phyloP scores from a whole-genome alignment of 805 yeast genomes.

The Nakazawaea wyomingensis region DNA sequence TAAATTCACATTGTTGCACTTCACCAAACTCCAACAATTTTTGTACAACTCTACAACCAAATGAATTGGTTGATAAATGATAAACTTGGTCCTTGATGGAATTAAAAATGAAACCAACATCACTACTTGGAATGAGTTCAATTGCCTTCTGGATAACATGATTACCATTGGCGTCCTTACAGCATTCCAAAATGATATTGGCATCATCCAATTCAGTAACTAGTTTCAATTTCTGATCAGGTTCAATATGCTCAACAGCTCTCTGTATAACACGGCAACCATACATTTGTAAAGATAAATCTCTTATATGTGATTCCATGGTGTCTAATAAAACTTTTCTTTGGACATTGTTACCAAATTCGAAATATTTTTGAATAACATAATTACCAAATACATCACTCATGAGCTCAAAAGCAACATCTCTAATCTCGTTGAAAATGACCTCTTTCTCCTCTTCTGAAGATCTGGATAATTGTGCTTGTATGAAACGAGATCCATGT shows the following conservation, averaged over 20 bases:
- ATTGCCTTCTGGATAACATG: constrained; percentile 96
- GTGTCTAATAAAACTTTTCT: constrained; percentile 58
- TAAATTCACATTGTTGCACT: constrained; percentile 55
- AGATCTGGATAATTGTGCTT: constrained; percentile 71
- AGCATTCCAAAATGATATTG: constrained; percentile 52
- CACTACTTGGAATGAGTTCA: constrained; percentile 72
- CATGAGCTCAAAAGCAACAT: constrained; percentile 70
- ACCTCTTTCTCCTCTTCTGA: constrained; percentile 64
- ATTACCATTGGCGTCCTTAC: constrained; percentile 96
- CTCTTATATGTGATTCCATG: constrained; percentile 71
- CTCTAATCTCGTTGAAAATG: constrained; percentile 79
- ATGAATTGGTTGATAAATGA: constrained; percentile 89
- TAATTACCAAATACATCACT: constrained; percentile 98
- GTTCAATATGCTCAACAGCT: constrained; percentile 70
- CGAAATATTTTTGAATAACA: constrained; percentile 92
- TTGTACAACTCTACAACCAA: constrained; percentile 97
- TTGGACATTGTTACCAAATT: constrained; percentile 70
- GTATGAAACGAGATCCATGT: constrained; percentile 95
- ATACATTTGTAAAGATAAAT: constrained; percentile 87
- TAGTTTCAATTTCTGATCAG: constrained; percentile 60
- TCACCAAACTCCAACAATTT: constrained; percentile 79
- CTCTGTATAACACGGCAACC: constrained; percentile 97
- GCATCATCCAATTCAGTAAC: constrained; percentile 60
- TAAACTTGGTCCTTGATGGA: constrained; percentile 68
- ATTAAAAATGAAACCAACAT: constrained; percentile 66